Percentiles rank a stretch among this genome's conserved stretches.
Evolutionary conservation across 768 basidiomycete species (phyloP).

Genomic region (Obba rivulosa): DNA sequence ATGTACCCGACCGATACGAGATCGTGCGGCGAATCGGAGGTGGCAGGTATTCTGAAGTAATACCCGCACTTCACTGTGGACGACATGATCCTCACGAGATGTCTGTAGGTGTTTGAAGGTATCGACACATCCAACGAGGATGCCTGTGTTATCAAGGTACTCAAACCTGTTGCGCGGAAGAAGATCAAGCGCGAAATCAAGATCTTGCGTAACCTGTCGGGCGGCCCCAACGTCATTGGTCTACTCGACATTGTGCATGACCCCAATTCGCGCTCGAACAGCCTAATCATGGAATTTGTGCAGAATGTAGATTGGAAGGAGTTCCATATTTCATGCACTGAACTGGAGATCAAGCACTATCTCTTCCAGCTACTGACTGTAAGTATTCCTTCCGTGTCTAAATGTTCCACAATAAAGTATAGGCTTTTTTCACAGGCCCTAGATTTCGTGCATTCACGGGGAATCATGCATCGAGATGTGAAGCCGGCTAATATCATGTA

Average conservation of each 20-base stretch:
- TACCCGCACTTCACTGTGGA: conserved; percentile 7
- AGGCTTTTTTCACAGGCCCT: conserved; percentile 54
- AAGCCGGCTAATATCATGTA: conserved; percentile 99
- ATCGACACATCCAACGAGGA: conserved; percentile 86
- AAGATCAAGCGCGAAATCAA: conserved; percentile 99
- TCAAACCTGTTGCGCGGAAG: conserved; percentile 99
- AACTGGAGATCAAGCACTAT: conserved; percentile 93
- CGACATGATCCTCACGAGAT: not conserved
- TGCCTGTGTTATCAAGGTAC: conserved; percentile 95
- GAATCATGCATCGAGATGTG: conserved; percentile 98
- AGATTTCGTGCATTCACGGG: conserved; percentile 96
- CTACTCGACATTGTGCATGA: conserved; percentile 94
- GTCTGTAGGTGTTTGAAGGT: conserved; percentile 81
- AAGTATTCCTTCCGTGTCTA: not conserved
- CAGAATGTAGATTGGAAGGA: conserved; percentile 97
- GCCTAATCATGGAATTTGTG: conserved; percentile 94
- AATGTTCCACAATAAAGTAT: not conserved
- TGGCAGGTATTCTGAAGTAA: conserved; percentile 91
- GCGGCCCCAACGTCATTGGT: conserved; percentile 91
- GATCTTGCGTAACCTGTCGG: conserved; percentile 92
- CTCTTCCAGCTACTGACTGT: conserved; percentile 94
- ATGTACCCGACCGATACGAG: conserved; percentile 93
- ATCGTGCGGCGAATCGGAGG: conserved; percentile 92
- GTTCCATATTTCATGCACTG: conserved; percentile 88
- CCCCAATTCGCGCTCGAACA: conserved; percentile 91